Evolutionary conservation across 2,329 filamentous ascomycete species (phyloP).

Genomic region (Elsinoe batatas): DNA sequence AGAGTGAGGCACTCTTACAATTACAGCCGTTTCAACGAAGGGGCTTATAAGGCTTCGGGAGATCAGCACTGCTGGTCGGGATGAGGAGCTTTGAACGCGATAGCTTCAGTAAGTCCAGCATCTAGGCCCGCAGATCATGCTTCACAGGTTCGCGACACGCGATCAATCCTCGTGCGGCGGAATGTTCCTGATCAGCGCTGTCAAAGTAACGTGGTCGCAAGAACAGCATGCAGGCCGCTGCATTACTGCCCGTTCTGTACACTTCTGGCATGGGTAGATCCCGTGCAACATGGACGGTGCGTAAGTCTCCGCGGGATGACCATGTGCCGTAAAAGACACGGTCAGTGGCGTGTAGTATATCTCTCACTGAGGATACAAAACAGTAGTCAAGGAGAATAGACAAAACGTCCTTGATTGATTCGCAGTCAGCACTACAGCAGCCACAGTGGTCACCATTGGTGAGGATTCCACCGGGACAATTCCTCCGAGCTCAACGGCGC

Average conservation of each 20-base stretch:
- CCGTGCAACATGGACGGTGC: neutral
- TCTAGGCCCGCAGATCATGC: neutral
- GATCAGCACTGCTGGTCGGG: neutral
- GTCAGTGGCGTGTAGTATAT: neutral
- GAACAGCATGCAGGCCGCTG: neutral
- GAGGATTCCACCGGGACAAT: neutral
- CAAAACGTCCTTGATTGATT: neutral
- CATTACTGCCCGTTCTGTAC: neutral
- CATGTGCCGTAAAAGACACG: neutral
- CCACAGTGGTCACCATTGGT: neutral
- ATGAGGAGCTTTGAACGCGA: too few relatives aligned
- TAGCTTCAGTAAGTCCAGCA: neutral
- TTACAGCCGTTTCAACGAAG: neutral
- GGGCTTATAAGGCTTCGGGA: too few relatives aligned
- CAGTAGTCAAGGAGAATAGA: neutral
- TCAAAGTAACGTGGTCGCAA: neutral
- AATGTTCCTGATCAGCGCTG: neutral
- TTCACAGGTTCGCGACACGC: neutral
- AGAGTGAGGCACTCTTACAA: neutral
- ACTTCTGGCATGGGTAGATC: too few relatives aligned
- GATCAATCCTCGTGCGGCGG: neutral
- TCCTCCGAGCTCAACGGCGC: neutral
- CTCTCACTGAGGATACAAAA: too few relatives aligned
- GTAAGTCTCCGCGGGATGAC: neutral
- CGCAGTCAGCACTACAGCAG: neutral